Evolutionary conservation across 257 asterid species (phyloP), one percentile per base, ranked within the genome.

Genomic region (Verbascum thapsus): DNA sequence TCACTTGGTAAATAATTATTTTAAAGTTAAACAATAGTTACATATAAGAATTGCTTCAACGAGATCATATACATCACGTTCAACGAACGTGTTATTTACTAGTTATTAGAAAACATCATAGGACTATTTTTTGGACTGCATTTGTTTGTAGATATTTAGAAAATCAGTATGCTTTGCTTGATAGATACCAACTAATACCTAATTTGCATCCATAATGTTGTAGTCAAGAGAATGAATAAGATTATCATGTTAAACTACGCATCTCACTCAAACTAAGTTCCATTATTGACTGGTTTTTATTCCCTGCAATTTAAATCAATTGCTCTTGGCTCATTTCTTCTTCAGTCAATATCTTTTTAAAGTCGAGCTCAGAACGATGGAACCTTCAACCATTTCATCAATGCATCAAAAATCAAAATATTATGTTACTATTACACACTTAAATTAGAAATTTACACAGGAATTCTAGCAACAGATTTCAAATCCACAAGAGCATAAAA

Each of bases 321-420:
- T 53, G 20, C 32, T 4, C 59, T 12, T 38, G 12, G 8, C 30
- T 56, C 8, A 12, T n/a, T 32, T 49, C 48, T 39, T 18, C 54
- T 13, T 17, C 18, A 55, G 18, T 55, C 51, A 53, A 61, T 8
- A 10, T 15, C 47, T 4, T 8, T 11, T 34, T 1, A 18, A 61
- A 41, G 7, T 26, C 41, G 4, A 34, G 38, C 60, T 41, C 50
- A 37, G 4, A 48, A 48, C 58, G 68, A 32, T 59, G 19, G 62
- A 41, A 20, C 44, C 41, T 51, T 43, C 34, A 64, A 38, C 16
- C 60, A 53, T 35, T 26, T 45, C 32, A 64, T 18, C 16, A 68
- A 35, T 4, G 26, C 15, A 41, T 7, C 26, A 53, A 45, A 40
- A 64, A 58, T 26, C 48, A 15, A 49, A 34, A 53, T 10, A 22